Conservation (phyloP, 2,329 filamentous ascomycete species). For the Colletotrichum nymphaeae region DNA sequence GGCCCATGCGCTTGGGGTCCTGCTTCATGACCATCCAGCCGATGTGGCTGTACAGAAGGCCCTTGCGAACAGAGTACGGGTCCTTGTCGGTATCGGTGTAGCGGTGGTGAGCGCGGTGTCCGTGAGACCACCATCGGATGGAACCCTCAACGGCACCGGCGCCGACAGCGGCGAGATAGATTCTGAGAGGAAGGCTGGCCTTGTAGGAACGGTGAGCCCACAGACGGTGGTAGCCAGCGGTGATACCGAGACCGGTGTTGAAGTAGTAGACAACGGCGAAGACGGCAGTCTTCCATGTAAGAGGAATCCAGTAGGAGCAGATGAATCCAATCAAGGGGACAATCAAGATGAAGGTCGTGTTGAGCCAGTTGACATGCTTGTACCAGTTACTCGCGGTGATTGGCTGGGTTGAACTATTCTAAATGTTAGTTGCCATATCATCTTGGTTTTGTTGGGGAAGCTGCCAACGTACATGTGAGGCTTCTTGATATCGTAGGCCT, state of each 20-base stretch:
- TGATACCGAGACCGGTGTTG: conserved; percentile 84
- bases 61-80: conserved; percentile 91
- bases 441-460: not conserved
- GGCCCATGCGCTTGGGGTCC: conserved; percentile 88
- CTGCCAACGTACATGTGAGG: conserved; percentile 70
- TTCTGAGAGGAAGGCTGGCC: conserved; percentile 78
- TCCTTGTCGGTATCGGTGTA: conserved; percentile 95
- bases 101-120: conserved; percentile 88
- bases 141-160: conserved; percentile 88
- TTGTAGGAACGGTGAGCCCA: conserved; percentile 91
- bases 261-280: conserved; percentile 86
- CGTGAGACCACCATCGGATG: conserved; percentile 89
- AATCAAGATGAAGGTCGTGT: conserved; percentile 82
- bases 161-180: conserved; percentile 85
- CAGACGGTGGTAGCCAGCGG: conserved; percentile 76
- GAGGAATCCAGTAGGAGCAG: conserved; percentile 81
- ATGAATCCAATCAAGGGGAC: conserved; percentile 81
- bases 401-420: conserved; percentile 72
- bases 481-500: conserved; percentile 71
- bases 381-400: conserved; percentile 88
- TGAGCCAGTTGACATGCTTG: conserved; percentile 95
- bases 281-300: conserved; percentile 76
- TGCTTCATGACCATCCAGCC: conserved; percentile 96
- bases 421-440: not conserved
- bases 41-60: conserved; percentile 81